Percentiles rank a stretch among this genome's conserved stretches.
Evolutionary conservation across 2,329 filamentous ascomycete genomes (phyloP).

Genomic region (Fusarium coicis): DNA sequence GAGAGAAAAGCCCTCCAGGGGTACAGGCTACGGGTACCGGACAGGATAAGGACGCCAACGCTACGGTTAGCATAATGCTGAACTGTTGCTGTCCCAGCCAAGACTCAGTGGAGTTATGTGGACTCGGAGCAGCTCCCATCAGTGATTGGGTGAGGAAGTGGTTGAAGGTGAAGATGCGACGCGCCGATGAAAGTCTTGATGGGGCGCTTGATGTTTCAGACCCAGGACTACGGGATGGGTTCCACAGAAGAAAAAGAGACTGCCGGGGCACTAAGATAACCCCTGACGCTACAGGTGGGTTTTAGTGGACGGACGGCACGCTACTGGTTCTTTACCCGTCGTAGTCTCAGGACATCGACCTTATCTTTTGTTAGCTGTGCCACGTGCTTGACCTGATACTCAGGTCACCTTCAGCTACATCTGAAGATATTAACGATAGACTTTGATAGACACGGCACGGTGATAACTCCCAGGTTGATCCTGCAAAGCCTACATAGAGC

Average conservation of each 20-base stretch:
- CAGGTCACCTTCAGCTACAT: constrained; percentile 2
- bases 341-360: constrained; percentile 20
- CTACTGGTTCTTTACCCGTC: constrained; percentile 1
- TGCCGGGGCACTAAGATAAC: constrained; percentile 11
- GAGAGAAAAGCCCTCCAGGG: constrained; percentile 22
- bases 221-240: constrained; percentile 10
- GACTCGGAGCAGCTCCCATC: constrained; percentile 8
- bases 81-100: constrained; percentile 18
- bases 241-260: constrained; percentile 19
- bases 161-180: constrained; percentile 38
- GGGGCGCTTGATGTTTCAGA: constrained; percentile 45
- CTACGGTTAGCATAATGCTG: constrained; percentile 15
- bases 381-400: constrained; percentile 35
- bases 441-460: not conserved
- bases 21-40: not conserved
- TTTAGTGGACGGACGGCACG: not conserved
- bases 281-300: constrained; percentile 29
- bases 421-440: not conserved
- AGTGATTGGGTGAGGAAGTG: constrained; percentile 39
- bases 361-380: constrained; percentile 14
- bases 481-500: not conserved
- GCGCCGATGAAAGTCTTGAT: constrained; percentile 40
- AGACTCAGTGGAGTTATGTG: constrained; percentile 32
- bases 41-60: constrained; percentile 11
- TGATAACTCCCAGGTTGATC: constrained; percentile 2